phyloP scores from a whole-genome alignment of 352 stramenopile genomes.

The Phytophthora hibernalis region DNA sequence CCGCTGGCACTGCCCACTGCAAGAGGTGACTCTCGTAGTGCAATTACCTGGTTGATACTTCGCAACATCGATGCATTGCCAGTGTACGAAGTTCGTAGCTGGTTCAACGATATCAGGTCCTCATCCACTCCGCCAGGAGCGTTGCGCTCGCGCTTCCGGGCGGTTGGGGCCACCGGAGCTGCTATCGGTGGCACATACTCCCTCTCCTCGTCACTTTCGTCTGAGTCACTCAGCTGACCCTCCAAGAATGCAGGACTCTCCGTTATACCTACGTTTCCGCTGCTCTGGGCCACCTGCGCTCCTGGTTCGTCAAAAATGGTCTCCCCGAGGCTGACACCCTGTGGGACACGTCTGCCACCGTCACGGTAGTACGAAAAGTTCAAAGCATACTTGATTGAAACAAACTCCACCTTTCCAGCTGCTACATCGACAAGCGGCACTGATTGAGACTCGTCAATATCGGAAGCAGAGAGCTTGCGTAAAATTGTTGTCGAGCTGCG shows the following conservation, averaged over 20 bases:
- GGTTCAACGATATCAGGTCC: background rate
- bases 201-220: constrained; percentile 1
- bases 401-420: background rate
- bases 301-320: constrained; percentile 11
- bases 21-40: background rate
- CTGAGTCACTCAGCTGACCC: constrained; percentile 11
- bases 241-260: background rate
- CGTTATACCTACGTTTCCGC: background rate
- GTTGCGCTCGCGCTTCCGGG: background rate
- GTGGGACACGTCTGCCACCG: background rate
- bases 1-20: background rate
- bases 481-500: background rate
- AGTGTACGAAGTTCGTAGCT: background rate
- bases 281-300: background rate
- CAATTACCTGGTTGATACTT: background rate
- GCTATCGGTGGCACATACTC: background rate
- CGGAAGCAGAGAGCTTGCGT: background rate
- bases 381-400: constrained; percentile 18
- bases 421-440: background rate
- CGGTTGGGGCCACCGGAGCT: background rate
- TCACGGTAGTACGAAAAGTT: constrained; percentile 10
- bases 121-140: background rate
- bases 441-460: constrained; percentile 2
- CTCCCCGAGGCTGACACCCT: background rate
- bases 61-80: background rate